Conservation (phyloP, 352 stramenopile genomes). For the Pythium rhizo-oryzae region DNA sequence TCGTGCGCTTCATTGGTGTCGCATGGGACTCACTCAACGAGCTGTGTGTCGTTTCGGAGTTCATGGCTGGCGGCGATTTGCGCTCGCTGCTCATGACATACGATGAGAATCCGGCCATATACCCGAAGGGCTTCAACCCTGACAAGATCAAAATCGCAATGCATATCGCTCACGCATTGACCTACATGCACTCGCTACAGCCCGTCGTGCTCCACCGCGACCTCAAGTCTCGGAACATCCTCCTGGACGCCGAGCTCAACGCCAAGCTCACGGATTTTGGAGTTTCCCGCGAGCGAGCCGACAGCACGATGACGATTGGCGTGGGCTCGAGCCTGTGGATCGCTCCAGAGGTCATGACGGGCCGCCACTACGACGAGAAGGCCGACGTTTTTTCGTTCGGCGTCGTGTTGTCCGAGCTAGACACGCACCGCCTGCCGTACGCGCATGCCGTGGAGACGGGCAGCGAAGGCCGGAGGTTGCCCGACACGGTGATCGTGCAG, state of each 20-base stretch:
- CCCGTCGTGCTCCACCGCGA: slow-evolving; percentile 19
- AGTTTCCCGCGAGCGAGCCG: slow-evolving; percentile 7
- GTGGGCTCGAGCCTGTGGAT: slow-evolving; percentile 31
- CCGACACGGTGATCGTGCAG: slow-evolving; percentile 15
- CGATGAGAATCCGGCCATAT: not conserved
- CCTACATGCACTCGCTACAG: slow-evolving; percentile 21
- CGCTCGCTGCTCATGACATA: slow-evolving; percentile 7
- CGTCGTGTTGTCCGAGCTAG: slow-evolving; percentile 14
- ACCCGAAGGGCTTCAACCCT: slow-evolving; percentile 13
- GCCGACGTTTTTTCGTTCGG: slow-evolving; percentile 24
- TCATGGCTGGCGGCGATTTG: slow-evolving; percentile 24
- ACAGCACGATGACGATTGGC: slow-evolving; percentile 18
- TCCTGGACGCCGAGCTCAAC: slow-evolving; percentile 13
- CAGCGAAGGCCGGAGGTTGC: slow-evolving; percentile 10
- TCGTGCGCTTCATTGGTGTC: slow-evolving; percentile 67
- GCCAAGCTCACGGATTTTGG: slow-evolving; percentile 25
- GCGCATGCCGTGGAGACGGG: slow-evolving; percentile 8
- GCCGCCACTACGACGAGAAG: slow-evolving; percentile 22
- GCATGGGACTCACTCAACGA: slow-evolving; percentile 46
- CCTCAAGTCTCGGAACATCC: slow-evolving; percentile 24
- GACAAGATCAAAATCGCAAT: slow-evolving; percentile 24
- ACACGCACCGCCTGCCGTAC: slow-evolving; percentile 12
- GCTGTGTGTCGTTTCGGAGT: slow-evolving; percentile 32
- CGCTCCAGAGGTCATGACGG: slow-evolving; percentile 35
- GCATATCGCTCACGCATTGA: slow-evolving; percentile 15